These are phyloP conservation scores for Hericium erinaceus DNA, from an alignment of 768 basidiomycete species.

Conservation along the genomic window DNA sequence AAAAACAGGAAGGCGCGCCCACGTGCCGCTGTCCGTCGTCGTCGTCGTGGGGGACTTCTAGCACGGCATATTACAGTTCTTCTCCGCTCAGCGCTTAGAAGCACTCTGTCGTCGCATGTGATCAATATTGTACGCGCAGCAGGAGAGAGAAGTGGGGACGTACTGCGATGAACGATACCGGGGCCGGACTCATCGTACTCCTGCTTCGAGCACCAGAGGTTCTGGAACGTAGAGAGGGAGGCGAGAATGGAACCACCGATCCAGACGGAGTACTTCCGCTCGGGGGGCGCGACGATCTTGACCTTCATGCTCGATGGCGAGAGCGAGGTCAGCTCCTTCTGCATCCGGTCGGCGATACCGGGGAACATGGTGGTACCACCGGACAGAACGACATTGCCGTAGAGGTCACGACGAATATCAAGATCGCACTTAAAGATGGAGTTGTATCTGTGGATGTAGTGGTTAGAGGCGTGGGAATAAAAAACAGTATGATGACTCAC, in stretches of 20 bases:
- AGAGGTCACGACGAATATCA: conserved; percentile 46
- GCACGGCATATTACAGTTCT: not conserved
- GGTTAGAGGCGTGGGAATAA: not conserved
- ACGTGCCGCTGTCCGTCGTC: not conserved
- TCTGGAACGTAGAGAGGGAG: conserved; percentile 58
- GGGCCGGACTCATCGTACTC: conserved; percentile 53
- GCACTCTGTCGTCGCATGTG: conserved; percentile 18
- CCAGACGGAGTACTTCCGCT: conserved; percentile 66
- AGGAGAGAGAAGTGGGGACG: conserved; percentile 6
- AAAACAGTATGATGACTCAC: conserved; percentile 18
- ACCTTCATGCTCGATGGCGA: conserved; percentile 63
- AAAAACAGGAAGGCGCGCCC: too few species aligned
- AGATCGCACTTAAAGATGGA: conserved; percentile 72
- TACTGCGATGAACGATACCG: conserved; percentile 39
- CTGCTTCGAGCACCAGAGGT: conserved; percentile 54
- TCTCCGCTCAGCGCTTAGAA: conserved; percentile 19
- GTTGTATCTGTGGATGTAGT: conserved; percentile 36
- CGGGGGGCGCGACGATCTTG: conserved; percentile 60
- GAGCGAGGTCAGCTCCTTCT: conserved; percentile 60
- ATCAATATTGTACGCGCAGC: not conserved
- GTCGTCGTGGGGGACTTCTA: not conserved
- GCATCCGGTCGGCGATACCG: conserved; percentile 60
- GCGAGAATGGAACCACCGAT: conserved; percentile 42
- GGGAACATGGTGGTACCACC: conserved; percentile 58
- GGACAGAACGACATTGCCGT: conserved; percentile 53